Evolutionary conservation across 257 asterid genomes (phyloP), one percentile per base, ranked within the genome.

Genomic region (Plectranthus barbatus): DNA sequence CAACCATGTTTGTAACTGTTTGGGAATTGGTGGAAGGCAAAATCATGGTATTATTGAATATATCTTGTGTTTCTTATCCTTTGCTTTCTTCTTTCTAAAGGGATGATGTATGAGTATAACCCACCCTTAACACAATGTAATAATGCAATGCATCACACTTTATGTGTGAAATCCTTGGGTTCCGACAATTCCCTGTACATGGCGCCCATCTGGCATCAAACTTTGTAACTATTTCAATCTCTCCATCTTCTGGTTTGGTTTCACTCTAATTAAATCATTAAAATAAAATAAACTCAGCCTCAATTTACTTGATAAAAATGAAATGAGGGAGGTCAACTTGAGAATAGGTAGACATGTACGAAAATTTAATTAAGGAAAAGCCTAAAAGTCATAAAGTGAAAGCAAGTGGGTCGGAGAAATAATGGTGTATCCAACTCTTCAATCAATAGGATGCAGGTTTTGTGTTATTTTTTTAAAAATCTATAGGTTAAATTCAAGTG

Each of bases 341-440:
- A 47, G 70, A 33, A 64, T 15, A 23, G n/a, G n/a, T n/a, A n/a
- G n/a, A 12, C 39, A 41, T 46, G 81, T 66, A 72, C 79, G 74
- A 65, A 68, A 77, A 66, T 62, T 45, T 62, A 48, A 66, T 67
- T 49, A 62, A 49, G 60, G 20, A 59, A 55, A 50, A 48, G 11
- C 40, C 10, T 0, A 55, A 40, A 80, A 75, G 82, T 69, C 75
- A 60, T 66, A 71, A 79, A 64, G 76, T 29, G 24, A 54, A 73
- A 71, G 76, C 74, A 60, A 70, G 76, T 78, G 71, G 59, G 18
- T 39, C 67, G 52, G 57, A 71, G 76, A 52, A 61, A 71, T 78
- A 52, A 81, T 73, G 78, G 62, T 61, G 67, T 54, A 68, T 67
- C 72, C 70, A 71, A 13, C 66, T 64, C 61, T 49, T 48, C n/a